These are phyloP conservation scores for Botrytis fabae DNA, from an alignment of 2,329 filamentous ascomycete genomes.

Conservation along the genomic window DNA sequence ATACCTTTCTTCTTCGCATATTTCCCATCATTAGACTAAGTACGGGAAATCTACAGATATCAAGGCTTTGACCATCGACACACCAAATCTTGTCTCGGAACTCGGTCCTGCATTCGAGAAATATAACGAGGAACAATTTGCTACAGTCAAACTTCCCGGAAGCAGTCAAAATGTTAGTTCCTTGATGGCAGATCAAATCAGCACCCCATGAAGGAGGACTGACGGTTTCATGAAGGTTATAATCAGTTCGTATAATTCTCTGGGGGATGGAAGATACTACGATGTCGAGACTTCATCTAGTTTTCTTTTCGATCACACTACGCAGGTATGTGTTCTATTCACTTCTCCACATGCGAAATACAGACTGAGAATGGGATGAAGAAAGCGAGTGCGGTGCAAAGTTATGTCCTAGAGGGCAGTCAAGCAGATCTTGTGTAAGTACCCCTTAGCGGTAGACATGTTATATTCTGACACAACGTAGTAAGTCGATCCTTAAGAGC, in stretches of 20 bases:
- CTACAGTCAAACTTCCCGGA: constrained; percentile 85
- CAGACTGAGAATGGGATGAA: constrained; percentile 40
- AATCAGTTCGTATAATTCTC: constrained; percentile 80
- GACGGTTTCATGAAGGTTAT: constrained; percentile 56
- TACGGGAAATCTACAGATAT: constrained; percentile 63
- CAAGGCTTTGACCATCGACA: constrained; percentile 75
- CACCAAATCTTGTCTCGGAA: constrained; percentile 65
- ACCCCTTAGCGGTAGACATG: background rate
- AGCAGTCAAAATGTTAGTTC: constrained; percentile 70
- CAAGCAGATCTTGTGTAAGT: constrained; percentile 79
- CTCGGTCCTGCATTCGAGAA: constrained; percentile 83
- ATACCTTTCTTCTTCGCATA: background rate
- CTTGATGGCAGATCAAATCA: background rate
- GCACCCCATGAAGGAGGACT: constrained; percentile 17
- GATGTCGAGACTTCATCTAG: constrained; percentile 86
- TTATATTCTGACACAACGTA: constrained; percentile 42
- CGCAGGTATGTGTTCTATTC: constrained; percentile 56
- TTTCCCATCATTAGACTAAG: background rate
- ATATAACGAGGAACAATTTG: constrained; percentile 95
- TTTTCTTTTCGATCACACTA: constrained; percentile 83
- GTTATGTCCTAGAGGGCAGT: constrained; percentile 72
- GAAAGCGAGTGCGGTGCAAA: constrained; percentile 82
- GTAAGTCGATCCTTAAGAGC: constrained; percentile 80
- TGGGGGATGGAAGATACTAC: constrained; percentile 82
- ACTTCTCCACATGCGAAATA: too few species aligned